A percentile compares a stretch with the other conserved stretches of the same genome.
Conservation (phyloP, 371 early-diverging fungal genomes). For the Haplosporangium sp. region DNA sequence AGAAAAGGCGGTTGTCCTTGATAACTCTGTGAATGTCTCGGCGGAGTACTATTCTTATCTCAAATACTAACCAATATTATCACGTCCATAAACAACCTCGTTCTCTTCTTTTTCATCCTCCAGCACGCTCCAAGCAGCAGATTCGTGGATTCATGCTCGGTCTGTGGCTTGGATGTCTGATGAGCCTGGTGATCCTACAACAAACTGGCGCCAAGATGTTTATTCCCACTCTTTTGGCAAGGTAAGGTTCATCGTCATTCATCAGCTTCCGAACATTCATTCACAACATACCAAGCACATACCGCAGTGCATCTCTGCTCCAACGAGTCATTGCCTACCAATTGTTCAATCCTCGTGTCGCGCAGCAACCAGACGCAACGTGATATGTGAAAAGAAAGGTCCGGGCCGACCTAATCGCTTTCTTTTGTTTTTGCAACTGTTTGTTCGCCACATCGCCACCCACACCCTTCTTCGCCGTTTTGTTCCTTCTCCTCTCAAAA, state of each 20-base stretch:
- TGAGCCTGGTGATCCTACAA: slow-evolving; percentile 39
- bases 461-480: background rate
- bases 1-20: no score
- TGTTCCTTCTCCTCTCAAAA: background rate
- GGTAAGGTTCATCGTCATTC: slow-evolving; percentile 14
- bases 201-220: slow-evolving; percentile 46
- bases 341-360: no score
- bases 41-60: background rate
- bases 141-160: slow-evolving; percentile 40
- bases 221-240: slow-evolving; percentile 31
- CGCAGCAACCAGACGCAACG: no score
- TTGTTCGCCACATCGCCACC: background rate
- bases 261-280: background rate
- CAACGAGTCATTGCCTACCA: no score
- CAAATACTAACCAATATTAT: no score
- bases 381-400: no score
- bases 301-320: no score
- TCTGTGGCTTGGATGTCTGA: slow-evolving; percentile 44
- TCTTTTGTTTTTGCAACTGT: slow-evolving; percentile 1
- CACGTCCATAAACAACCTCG: background rate
- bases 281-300: background rate
- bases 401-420: no score
- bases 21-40: no score
- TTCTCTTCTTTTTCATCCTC: background rate
- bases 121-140: slow-evolving; percentile 50